Evolutionary conservation across 495 filamentous ascomycete genomes (phyloP), one percentile per base, ranked within the genome.

Genomic region (Daldinia loculata): DNA sequence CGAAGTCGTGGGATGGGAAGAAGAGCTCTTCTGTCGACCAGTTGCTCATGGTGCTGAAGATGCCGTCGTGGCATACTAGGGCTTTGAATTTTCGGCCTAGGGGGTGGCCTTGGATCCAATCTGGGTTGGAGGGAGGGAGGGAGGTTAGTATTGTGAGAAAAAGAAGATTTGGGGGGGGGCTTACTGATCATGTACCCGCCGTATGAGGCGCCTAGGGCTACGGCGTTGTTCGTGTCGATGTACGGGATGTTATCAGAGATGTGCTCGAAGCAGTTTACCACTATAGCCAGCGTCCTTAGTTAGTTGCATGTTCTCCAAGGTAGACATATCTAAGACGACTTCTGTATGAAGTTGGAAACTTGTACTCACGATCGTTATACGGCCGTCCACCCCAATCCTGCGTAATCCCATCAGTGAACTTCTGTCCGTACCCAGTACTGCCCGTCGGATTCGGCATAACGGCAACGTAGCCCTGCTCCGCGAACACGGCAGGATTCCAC

Each of bases 401-500:
- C 8, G 83, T 84, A 67, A 97, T 97, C 0, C 85, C 92, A 76
- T 97, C 89, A 9, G 90, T 89, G 61, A 94, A 89, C 2, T 83
- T 82, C 80, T 94, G 93, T 4, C 94, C 94, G 69, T 96, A 97
- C 1, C 92, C 90, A 17, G 93, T 95, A 67, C 88, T 91, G 9
- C 94, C 94, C 0, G 93, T 96, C 9, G 94, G 94, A 73, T 97
- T 97, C 6, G 93, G 93, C n/a, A 87, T 85, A 22, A 97, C 87
- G 9, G 93, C 92, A 12, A 97, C 88, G 68, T 96, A 97, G 12
- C 94, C 94, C 75, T 96, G 92, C 77, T 97, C 94, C 4, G 94
- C 93, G 75, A 95, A 97, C 4, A 96, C 85, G 6, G 92, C 93
- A 0, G 92, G 93, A 68, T 98, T 98, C 94, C 94, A 97, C 15